Conservation (phyloP, 257 asterid species). For the Salvia miltiorrhiza region DNA sequence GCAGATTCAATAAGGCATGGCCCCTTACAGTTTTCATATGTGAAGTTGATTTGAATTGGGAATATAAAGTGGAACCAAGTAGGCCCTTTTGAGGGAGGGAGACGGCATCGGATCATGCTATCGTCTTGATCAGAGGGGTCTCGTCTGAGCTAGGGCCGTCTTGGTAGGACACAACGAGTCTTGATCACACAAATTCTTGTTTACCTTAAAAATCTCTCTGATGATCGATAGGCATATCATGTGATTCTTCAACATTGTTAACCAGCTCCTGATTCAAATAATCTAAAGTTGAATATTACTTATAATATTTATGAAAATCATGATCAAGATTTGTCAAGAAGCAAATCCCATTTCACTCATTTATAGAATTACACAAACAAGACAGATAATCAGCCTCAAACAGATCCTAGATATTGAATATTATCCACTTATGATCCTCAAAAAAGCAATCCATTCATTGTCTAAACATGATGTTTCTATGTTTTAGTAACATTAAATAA, state of each 20-base stretch:
- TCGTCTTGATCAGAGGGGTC: neutral
- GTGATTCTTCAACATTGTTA: conserved; percentile 10
- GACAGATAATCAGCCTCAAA: neutral
- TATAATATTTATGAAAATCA: neutral
- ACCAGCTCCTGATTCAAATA: neutral
- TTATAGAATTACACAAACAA: neutral
- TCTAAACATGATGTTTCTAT: too few relatives aligned
- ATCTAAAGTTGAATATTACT: neutral
- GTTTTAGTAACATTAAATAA: neutral
- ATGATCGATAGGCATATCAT: conserved; percentile 22
- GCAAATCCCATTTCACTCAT: too few relatives aligned
- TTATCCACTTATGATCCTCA: neutral
- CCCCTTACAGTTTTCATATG: too few relatives aligned
- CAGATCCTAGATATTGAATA: neutral
- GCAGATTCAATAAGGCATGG: neutral
- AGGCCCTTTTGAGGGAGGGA: neutral
- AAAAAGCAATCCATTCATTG: neutral
- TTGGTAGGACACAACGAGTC: neutral
- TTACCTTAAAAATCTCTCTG: neutral
- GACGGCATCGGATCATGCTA: neutral
- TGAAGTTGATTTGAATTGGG: too few relatives aligned
- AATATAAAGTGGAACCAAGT: too few relatives aligned
- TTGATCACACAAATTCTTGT: neutral
- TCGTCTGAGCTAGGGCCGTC: neutral
- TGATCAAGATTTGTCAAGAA: neutral